Base-by-base conservation (phyloP, 2,329 filamentous ascomycete genomes). In the Colletotrichum truncatum region DNA sequence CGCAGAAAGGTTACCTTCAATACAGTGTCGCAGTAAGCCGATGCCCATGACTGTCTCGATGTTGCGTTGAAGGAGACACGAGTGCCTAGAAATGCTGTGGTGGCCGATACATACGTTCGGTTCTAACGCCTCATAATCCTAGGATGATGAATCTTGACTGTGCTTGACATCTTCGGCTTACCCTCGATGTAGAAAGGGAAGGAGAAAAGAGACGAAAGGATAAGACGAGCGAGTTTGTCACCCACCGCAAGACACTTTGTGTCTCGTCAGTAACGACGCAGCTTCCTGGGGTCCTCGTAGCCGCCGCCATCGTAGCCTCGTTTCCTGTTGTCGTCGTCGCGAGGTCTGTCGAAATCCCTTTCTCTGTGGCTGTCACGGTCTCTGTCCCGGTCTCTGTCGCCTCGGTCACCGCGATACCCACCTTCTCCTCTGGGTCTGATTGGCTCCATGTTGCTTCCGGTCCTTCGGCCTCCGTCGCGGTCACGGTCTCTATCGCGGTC, bases 391-490 rank as follows among this genome's bases (percentile, higher is more conserved):
- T 87, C 70, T 63, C 74, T 69, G 32, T 81, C 77, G 64, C 71
- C 67, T 43, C 67, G 57, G 41, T 68, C 67, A 38, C 64, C 67
- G 21, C 78, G 84, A 78, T 87, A 86, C 71, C 84, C 84, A 76
- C 83, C 83, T 69, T 90, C 88, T 73, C 89, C 80, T 56, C 75
- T 77, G 65, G 89, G 88, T 73, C 91, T 90, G 75, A 96, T 88
- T 67, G 93, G 93, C 77, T 97, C 93, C 78, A 91, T 91, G 80
- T 97, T 96, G 81, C 92, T 92, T 70, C 92, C 92, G 61, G 88
- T 91, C 43, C 82, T 80, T 63, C 86, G 84, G 65, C 72, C 72
- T 11, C 69, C 70, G 21, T 66, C 63, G 18, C 62, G 62, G 26
- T 76, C 74, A 46, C 74, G 71, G 49, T 75, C 76, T 7, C 73